Evolutionary conservation across 75 land plant genomes (phyloP), one percentile per base, ranked within the genome.

Genomic region (Picea glauca): DNA sequence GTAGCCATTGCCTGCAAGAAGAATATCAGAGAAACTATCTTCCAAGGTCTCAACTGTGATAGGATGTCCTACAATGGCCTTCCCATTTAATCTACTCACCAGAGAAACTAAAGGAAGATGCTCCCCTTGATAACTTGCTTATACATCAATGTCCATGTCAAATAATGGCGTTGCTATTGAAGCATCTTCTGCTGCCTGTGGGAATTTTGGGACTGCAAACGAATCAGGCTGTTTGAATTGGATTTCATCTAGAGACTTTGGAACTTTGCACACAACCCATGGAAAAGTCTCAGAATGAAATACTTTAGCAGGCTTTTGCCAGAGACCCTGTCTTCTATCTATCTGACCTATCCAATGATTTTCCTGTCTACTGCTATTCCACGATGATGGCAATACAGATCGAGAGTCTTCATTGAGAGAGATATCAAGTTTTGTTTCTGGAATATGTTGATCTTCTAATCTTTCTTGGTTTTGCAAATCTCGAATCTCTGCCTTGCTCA

Each of bases 61-160:
- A 21, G 96, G 94, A 43, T 90, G 92, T 23, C 96, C 96, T 35
- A 94, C 62, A 74, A 94, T 92, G 38, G 94, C 87, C 80, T 87
- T 87, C 20, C 91, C 92, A 90, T 92, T 86, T 54, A 92, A 65
- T 79, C 78, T 85, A 76, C 96, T 91, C 87, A 85, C 87, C 79
- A 92, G 58, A 26, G 91, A 90, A 65, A 94, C 86, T 14, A 90
- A 78, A 46, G 96, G 94, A 14, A 90, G 90, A 81, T 62, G 89
- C 59, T 87, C 89, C 15, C 86, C 80, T 75, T 82, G 83, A 67
- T 86, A 82, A 64, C 79, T 84, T 20, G 87, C 75, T 64, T 85
- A 85, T 13, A 88, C 92, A 63, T 89, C 88, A 64, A 93, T 66
- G 77, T 89, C 87, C 18, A 91, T 92, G 56, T 93, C 89, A 20